Evolutionary conservation across 2,329 filamentous ascomycete species (phyloP).

Genomic region (Fusarium verrucosum): DNA sequence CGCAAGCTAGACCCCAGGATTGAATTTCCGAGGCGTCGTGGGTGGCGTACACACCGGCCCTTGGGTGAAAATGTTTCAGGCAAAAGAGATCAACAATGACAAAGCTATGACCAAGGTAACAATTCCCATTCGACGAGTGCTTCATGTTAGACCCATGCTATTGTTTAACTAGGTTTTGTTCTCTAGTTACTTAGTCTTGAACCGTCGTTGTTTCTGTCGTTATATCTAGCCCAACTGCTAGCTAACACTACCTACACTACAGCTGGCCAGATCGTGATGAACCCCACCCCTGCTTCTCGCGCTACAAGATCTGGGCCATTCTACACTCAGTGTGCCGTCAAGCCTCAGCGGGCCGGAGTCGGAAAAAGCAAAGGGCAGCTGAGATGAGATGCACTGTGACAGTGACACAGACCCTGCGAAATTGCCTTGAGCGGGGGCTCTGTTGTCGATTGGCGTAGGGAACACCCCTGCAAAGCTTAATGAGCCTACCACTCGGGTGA

Average conservation of each 20-base stretch:
- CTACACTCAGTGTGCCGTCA: not conserved
- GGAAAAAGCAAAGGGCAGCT: not conserved
- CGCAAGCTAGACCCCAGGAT: not conserved
- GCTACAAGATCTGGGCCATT: slow-evolving; percentile 1
- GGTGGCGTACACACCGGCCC: not conserved
- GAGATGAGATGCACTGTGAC: not conserved
- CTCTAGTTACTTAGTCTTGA: not conserved
- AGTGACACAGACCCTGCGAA: not conserved
- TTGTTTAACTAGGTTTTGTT: not conserved
- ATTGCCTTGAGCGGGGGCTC: not conserved
- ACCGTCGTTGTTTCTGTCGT: not conserved
- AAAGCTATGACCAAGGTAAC: not conserved
- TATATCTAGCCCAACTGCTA: too few species aligned
- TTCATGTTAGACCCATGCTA: not conserved
- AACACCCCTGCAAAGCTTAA: slow-evolving; percentile 1
- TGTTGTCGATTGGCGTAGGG: not conserved
- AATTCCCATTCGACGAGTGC: not conserved
- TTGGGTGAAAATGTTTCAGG: not conserved
- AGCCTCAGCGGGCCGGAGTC: not conserved
- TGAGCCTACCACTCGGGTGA: not conserved
- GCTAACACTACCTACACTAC: too few species aligned
- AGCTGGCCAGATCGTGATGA: not conserved
- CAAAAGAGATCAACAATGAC: not conserved
- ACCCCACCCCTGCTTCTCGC: not conserved
- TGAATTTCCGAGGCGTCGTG: too few species aligned